These are phyloP conservation scores for Stropharia rugosoannulata DNA, from an alignment of 768 basidiomycete species.

Conservation along the genomic window DNA sequence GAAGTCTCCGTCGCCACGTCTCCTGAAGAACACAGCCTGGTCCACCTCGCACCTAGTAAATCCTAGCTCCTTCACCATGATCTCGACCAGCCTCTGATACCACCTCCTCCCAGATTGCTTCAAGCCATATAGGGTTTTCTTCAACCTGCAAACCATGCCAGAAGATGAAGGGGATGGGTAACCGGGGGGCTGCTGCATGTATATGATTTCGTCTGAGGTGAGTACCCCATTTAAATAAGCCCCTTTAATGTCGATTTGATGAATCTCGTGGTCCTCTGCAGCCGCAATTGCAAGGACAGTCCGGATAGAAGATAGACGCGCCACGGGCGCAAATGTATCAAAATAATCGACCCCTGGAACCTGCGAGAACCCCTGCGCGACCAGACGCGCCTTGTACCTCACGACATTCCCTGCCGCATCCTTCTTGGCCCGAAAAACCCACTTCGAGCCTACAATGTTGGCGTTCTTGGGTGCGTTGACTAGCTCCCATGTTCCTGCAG, in stretches of 20 bases:
- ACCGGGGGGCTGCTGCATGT: slow-evolving; percentile 35
- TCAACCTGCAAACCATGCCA: no score
- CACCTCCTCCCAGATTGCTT: no score
- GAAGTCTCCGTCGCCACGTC: not conserved
- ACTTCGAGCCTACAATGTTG: slow-evolving; percentile 26
- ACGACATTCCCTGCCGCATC: slow-evolving; percentile 28
- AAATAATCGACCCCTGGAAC: slow-evolving; percentile 37
- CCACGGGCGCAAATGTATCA: slow-evolving; percentile 30
- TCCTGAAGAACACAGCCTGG: no score
- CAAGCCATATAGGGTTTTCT: no score
- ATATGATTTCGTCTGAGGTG: slow-evolving; percentile 30
- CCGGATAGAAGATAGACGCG: slow-evolving; percentile 22
- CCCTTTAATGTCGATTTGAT: slow-evolving; percentile 39
- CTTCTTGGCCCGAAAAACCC: slow-evolving; percentile 33
- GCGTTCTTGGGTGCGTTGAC: slow-evolving; percentile 15
- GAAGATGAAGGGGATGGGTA: no score
- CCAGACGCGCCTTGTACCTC: slow-evolving; percentile 28
- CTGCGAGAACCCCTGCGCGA: slow-evolving; percentile 27
- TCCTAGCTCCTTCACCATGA: no score
- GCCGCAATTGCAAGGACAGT: slow-evolving; percentile 33
- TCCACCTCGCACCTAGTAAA: no score
- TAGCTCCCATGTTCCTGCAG: slow-evolving; percentile 28
- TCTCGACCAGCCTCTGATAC: no score
- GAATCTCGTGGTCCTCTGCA: slow-evolving; percentile 25
- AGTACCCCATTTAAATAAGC: slow-evolving; percentile 41